Evolutionary conservation across 108 stramenopile species (phyloP).

Genomic region (Schizochytrium sp.): DNA sequence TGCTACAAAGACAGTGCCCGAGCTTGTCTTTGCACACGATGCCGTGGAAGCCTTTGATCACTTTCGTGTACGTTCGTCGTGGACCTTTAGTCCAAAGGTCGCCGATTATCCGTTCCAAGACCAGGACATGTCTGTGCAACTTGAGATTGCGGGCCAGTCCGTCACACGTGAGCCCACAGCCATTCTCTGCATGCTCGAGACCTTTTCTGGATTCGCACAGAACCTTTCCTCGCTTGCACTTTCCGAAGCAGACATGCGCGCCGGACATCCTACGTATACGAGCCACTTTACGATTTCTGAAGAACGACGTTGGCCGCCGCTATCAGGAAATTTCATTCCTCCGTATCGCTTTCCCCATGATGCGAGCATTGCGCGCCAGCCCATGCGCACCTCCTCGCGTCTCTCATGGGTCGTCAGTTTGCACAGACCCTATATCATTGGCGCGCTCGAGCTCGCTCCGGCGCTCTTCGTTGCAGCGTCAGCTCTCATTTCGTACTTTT

Average conservation of each 20-base stretch:
- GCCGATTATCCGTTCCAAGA: not conserved
- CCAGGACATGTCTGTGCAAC: not conserved
- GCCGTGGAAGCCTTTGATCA: not conserved
- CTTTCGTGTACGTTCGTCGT: not conserved
- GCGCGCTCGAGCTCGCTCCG: not conserved
- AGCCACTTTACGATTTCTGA: not conserved
- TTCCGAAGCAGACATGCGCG: not conserved
- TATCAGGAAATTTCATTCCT: not conserved
- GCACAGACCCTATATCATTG: not conserved
- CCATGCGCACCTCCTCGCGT: not conserved
- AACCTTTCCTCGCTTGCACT: not conserved
- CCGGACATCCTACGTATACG: not conserved
- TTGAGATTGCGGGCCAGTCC: not conserved
- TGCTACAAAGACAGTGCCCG: not conserved
- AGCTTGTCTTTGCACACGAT: not conserved
- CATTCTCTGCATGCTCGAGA: not conserved
- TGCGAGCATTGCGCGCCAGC: not conserved
- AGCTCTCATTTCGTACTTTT: not conserved
- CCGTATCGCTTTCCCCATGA: constrained; percentile 14
- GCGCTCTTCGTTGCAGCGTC: not conserved
- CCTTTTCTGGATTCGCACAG: not conserved
- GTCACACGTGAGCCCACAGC: constrained; percentile 2
- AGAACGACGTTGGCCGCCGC: not conserved
- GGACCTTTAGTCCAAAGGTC: not conserved
- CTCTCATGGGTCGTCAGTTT: not conserved